Evolutionary conservation across 495 filamentous ascomycete genomes (phyloP).

Genomic region (Aspergillus sclerotiicarbonarius): DNA sequence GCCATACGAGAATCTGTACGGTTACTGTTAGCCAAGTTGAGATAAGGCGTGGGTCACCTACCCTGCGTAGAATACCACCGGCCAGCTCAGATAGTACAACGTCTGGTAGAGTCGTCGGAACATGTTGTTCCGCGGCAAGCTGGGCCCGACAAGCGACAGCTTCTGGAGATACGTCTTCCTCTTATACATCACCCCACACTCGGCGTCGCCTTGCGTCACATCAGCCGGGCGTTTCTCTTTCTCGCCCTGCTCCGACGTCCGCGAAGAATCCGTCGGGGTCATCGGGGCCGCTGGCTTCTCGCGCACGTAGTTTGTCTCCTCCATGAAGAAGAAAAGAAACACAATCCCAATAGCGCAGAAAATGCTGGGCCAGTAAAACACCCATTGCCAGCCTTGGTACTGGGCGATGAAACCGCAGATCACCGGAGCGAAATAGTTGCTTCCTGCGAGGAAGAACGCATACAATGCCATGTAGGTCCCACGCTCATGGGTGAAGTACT

Average conservation of each 20-base stretch:
- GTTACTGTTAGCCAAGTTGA: constrained; percentile 11
- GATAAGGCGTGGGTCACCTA: constrained; percentile 15
- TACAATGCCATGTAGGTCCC: constrained; percentile 66
- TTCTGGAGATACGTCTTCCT: constrained; percentile 53
- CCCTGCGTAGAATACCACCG: constrained; percentile 65
- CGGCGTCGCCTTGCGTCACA: constrained; percentile 14
- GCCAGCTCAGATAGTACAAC: constrained; percentile 52
- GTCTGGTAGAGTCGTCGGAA: constrained; percentile 36
- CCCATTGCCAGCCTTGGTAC: constrained; percentile 62
- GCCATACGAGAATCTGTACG: constrained; percentile 56
- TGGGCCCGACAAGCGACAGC: constrained; percentile 46
- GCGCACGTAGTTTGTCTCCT: constrained; percentile 65
- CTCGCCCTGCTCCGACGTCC: constrained; percentile 17
- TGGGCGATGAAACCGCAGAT: constrained; percentile 67
- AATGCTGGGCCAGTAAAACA: constrained; percentile 64
- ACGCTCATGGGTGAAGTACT: constrained; percentile 65
- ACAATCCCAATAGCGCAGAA: constrained; percentile 54
- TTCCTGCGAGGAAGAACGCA: constrained; percentile 59
- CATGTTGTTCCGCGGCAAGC: constrained; percentile 54
- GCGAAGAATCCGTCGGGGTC: constrained; percentile 9
- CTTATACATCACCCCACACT: constrained; percentile 24
- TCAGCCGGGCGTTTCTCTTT: constrained; percentile 23
- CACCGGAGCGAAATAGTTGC: constrained; percentile 64
- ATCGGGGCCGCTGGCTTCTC: constrained; percentile 14
- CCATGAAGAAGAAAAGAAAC: constrained; percentile 67